Percentiles rank a stretch among this genome's conserved stretches.
These are phyloP conservation scores for Chlorella sorokiniana DNA, from an alignment of 139 green algal species.

Conservation along the genomic window DNA sequence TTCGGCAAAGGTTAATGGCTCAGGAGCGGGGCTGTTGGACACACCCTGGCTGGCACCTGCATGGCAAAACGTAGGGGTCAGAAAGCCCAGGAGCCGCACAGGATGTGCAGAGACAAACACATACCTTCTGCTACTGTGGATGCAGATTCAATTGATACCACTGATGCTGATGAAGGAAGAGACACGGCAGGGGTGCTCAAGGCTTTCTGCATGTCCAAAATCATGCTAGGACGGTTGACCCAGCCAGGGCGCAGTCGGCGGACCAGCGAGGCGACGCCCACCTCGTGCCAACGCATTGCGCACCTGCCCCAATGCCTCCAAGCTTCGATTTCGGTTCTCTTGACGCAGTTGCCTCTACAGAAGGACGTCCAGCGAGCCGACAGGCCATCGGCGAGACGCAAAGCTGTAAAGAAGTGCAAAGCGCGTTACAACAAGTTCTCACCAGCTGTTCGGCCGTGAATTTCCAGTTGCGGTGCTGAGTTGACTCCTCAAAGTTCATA, in stretches of 20 bases:
- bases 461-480: conserved; percentile 45
- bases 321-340: conserved; percentile 9
- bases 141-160: no score
- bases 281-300: neutral
- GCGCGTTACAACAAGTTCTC: neutral
- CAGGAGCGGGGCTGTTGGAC: neutral
- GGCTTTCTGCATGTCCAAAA: no score
- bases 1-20: conserved; percentile 42
- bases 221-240: no score
- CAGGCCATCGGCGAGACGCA: neutral
- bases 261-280: no score
- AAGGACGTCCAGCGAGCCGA: neutral
- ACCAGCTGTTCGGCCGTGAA: conserved; percentile 52
- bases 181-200: no score
- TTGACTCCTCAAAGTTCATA: conserved; percentile 56
- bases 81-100: no score
- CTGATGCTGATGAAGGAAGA: no score
- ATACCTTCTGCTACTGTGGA: no score
- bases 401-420: neutral
- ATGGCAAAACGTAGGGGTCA: neutral
- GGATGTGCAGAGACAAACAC: no score
- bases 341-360: conserved; percentile 31
- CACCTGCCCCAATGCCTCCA: conserved; percentile 19
- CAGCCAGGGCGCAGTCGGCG: no score
- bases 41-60: neutral